phyloP scores from a whole-genome alignment of 2,329 filamentous ascomycete genomes.

The Venturia nashicola region DNA sequence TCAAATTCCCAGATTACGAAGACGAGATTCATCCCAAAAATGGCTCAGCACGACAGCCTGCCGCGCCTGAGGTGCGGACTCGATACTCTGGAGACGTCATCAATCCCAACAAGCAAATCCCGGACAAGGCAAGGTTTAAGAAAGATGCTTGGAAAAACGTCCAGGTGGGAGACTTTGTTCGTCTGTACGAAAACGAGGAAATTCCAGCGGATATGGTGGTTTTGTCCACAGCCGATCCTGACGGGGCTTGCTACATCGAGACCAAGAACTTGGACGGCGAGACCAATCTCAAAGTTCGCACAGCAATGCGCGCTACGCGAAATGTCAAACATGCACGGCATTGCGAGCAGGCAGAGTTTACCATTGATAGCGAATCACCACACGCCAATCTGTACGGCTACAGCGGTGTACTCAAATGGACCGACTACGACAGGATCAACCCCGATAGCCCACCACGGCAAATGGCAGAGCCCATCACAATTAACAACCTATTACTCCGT shows the following conservation, averaged over 20 bases:
- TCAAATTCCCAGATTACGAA: slow-evolving; percentile 1
- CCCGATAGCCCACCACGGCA: slow-evolving; percentile 51
- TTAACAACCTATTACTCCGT: slow-evolving; percentile 89
- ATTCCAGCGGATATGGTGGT: slow-evolving; percentile 90
- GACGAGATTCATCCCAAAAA: slow-evolving; percentile 6
- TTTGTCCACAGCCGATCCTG: slow-evolving; percentile 80
- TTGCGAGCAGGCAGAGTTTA: slow-evolving; percentile 80
- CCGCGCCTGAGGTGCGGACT: slow-evolving; percentile 12
- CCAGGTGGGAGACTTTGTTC: slow-evolving; percentile 89
- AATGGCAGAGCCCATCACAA: slow-evolving; percentile 86
- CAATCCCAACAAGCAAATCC: slow-evolving; percentile 52
- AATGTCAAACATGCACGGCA: slow-evolving; percentile 78
- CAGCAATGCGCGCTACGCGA: slow-evolving; percentile 75
- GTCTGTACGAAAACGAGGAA: slow-evolving; percentile 91
- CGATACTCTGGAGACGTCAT: slow-evolving; percentile 58
- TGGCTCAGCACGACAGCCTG: slow-evolving; percentile 16
- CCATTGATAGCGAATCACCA: slow-evolving; percentile 79
- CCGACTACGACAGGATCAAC: slow-evolving; percentile 55
- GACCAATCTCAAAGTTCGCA: slow-evolving; percentile 91
- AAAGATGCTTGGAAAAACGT: slow-evolving; percentile 92
- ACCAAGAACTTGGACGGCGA: slow-evolving; percentile 98
- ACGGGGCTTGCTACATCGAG: slow-evolving; percentile 93
- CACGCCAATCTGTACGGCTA: slow-evolving; percentile 95
- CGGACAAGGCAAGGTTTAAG: slow-evolving; percentile 73
- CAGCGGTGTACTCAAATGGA: slow-evolving; percentile 80